phyloP scores from a whole-genome alignment of 306 rosid genomes.

The Trifolium subterraneum region DNA sequence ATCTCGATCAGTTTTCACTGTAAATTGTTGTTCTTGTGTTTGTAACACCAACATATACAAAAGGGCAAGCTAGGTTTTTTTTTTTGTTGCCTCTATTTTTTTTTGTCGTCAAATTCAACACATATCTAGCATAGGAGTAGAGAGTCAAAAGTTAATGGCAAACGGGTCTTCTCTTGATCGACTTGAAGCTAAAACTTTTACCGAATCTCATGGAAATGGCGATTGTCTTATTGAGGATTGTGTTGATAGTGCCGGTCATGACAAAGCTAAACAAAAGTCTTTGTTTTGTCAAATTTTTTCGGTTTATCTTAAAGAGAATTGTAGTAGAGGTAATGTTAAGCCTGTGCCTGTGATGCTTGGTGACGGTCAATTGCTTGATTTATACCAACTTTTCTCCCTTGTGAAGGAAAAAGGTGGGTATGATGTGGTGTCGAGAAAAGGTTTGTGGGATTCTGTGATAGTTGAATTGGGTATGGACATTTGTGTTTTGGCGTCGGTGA shows the following conservation, averaged over 20 bases:
- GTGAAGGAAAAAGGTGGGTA: constrained; percentile 81
- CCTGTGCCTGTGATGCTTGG: constrained; percentile 71
- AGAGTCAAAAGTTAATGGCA: constrained; percentile 65
- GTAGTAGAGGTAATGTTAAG: constrained; percentile 52
- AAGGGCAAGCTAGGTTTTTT: constrained; percentile 19
- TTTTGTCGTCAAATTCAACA: constrained; percentile 7
- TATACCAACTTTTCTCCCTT: constrained; percentile 59
- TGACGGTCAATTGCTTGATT: constrained; percentile 59
- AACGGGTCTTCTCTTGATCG: constrained; percentile 62
- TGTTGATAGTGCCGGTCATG: constrained; percentile 40
- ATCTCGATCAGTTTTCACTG: constrained; percentile 12
- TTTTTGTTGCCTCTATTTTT: background rate
- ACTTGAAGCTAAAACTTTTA: constrained; percentile 45
- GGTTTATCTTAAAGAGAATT: constrained; percentile 54
- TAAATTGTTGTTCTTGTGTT: constrained; percentile 15
- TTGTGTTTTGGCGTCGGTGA: constrained; percentile 52
- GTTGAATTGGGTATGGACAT: constrained; percentile 56
- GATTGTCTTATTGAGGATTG: constrained; percentile 29
- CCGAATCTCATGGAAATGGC: constrained; percentile 44
- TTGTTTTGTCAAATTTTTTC: constrained; percentile 60
- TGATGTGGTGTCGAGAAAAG: constrained; percentile 56
- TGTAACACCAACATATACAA: constrained; percentile 33
- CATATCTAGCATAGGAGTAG: constrained; percentile 9
- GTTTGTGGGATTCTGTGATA: constrained; percentile 70
- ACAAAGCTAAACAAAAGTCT: constrained; percentile 45